A percentile compares a stretch with the other conserved stretches of the same genome.
Conservation (phyloP, 2,329 filamentous ascomycete genomes). For the Aulographum hederae region DNA sequence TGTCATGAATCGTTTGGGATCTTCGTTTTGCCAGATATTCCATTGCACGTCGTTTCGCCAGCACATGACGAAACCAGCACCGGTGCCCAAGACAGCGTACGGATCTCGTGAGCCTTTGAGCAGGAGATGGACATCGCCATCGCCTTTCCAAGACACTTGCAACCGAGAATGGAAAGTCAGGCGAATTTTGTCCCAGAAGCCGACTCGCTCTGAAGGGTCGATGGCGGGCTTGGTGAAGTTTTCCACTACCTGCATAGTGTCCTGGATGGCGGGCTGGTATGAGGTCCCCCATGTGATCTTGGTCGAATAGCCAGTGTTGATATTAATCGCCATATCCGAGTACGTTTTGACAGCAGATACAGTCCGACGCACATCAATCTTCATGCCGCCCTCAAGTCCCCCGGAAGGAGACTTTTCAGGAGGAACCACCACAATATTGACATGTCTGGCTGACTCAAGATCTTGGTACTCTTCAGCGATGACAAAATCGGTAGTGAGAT, state of each 20-base stretch:
- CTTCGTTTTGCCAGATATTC: conserved; percentile 66
- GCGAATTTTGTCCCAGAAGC: conserved; percentile 98
- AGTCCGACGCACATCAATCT: conserved; percentile 74
- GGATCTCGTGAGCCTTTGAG: conserved; percentile 85
- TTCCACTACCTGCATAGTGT: conserved; percentile 99
- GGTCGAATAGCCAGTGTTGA: conserved; percentile 84
- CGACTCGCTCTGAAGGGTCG: conserved; percentile 81
- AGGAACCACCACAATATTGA: conserved; percentile 71
- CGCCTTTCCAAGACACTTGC: conserved; percentile 78
- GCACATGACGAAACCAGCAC: conserved; percentile 93
- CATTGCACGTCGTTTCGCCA: conserved; percentile 90
- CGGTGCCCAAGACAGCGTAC: conserved; percentile 80
- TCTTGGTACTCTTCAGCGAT: conserved; percentile 87
- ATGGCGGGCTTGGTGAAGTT: conserved; percentile 92
- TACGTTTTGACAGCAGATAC: conserved; percentile 93
- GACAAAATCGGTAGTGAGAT: conserved; percentile 78
- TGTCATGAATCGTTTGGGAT: conserved; percentile 86
- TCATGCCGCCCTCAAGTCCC: conserved; percentile 48
- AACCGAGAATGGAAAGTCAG: conserved; percentile 87
- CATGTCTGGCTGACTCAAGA: conserved; percentile 58
- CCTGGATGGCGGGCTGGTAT: conserved; percentile 93
- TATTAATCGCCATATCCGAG: conserved; percentile 77
- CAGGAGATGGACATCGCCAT: conserved; percentile 85
- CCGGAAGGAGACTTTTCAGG: conserved; percentile 37
- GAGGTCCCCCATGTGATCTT: conserved; percentile 94